A percentile compares a stretch with the other conserved stretches of the same genome.
phyloP scores from a whole-genome alignment of 495 filamentous ascomycete genomes.

The Tuber borchii region DNA sequence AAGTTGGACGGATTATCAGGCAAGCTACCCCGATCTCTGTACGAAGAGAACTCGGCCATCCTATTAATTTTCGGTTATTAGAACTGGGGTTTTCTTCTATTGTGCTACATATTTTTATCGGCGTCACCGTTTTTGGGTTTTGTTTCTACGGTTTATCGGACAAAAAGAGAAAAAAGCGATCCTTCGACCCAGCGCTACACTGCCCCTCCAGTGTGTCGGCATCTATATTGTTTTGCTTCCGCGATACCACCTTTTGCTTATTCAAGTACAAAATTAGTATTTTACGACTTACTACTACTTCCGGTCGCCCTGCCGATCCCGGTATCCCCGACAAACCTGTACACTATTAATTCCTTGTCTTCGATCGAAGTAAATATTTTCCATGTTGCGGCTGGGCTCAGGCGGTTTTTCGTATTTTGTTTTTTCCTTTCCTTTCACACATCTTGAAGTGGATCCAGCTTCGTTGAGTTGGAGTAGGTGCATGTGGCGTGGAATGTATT shows the following conservation, averaged over 20 bases:
- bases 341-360: slow-evolving; percentile 27
- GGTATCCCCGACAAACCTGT: slow-evolving; percentile 30
- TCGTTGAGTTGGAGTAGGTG: slow-evolving; percentile 21
- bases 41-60: slow-evolving; percentile 9
- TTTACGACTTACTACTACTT: slow-evolving; percentile 29
- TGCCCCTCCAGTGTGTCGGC: not conserved
- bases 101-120: slow-evolving; percentile 17
- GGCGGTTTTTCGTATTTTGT: slow-evolving; percentile 22
- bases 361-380: slow-evolving; percentile 17
- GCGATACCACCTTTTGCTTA: slow-evolving; percentile 27
- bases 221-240: not conserved
- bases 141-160: slow-evolving; percentile 14
- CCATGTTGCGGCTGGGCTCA: not conserved
- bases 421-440: slow-evolving; percentile 19
- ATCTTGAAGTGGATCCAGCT: slow-evolving; percentile 28
- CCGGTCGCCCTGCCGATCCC: slow-evolving; percentile 26
- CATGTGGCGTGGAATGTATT: slow-evolving; percentile 20
- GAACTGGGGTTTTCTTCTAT: slow-evolving; percentile 28
- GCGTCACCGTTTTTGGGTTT: slow-evolving; percentile 31
- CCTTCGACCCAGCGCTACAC: slow-evolving; percentile 16
- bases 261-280: slow-evolving; percentile 35
- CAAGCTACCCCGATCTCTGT: slow-evolving; percentile 16
- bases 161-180: slow-evolving; percentile 13
- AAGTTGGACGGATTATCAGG: slow-evolving; percentile 28
- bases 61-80: slow-evolving; percentile 25